Evolutionary conservation across 2,329 filamentous ascomycete genomes (phyloP).

Genomic region (Zymoseptoria pseudotritici): DNA sequence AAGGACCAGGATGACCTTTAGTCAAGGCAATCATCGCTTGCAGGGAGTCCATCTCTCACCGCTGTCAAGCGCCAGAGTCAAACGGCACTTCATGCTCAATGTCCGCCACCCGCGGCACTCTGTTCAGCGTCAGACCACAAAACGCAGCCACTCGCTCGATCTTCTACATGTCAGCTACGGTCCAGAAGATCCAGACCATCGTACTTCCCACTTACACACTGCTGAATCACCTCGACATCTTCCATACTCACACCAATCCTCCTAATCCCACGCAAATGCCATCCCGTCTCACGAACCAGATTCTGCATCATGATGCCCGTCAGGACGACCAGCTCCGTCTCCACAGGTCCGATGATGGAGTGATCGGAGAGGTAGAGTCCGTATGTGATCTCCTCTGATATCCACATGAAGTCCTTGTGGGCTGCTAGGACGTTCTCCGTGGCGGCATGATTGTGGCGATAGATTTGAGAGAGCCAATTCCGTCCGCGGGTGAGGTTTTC

Average conservation of each 20-base stretch:
- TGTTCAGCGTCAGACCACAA: slow-evolving; percentile 28
- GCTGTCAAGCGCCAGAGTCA: neutral
- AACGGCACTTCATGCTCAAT: slow-evolving; percentile 35
- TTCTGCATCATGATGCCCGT: slow-evolving; percentile 54
- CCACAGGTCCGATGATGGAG: slow-evolving; percentile 45
- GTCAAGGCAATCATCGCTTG: too few species aligned
- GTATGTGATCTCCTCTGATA: slow-evolving; percentile 50
- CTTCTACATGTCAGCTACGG: slow-evolving; percentile 10
- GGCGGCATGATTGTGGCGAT: slow-evolving; percentile 42
- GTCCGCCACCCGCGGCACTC: slow-evolving; percentile 33
- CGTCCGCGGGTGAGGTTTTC: slow-evolving; percentile 47
- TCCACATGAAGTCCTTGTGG: slow-evolving; percentile 45
- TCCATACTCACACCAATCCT: slow-evolving; percentile 42
- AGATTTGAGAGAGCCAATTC: slow-evolving; percentile 52
- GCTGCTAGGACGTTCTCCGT: slow-evolving; percentile 36
- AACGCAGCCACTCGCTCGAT: slow-evolving; percentile 34
- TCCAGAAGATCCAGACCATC: neutral
- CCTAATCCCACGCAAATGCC: slow-evolving; percentile 48
- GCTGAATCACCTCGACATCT: slow-evolving; percentile 38
- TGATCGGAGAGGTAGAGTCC: slow-evolving; percentile 52
- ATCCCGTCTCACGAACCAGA: slow-evolving; percentile 44
- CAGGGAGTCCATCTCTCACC: too few species aligned
- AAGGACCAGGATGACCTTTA: too few species aligned
- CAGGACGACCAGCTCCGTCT: slow-evolving; percentile 50
- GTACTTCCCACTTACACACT: slow-evolving; percentile 30